A percentile compares a stretch with the other conserved stretches of the same genome.
phyloP scores from a whole-genome alignment of 306 rosid genomes.

The Coriaria nepalensis region DNA sequence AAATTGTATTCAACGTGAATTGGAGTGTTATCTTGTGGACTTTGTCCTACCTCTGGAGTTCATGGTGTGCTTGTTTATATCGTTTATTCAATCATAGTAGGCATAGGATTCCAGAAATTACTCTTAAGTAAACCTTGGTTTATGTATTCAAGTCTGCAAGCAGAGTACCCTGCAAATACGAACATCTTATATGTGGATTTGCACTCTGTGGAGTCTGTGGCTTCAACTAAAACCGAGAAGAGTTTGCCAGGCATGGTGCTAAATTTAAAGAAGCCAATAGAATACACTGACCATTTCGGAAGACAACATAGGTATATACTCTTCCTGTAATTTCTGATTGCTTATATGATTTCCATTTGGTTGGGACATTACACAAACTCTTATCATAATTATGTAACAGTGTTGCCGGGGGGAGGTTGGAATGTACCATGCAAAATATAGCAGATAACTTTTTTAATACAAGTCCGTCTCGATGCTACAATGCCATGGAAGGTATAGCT shows the following conservation, averaged over 20 bases:
- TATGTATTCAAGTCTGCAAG: slow-evolving; percentile 64
- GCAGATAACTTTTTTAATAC: slow-evolving; percentile 68
- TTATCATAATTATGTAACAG: slow-evolving; percentile 17
- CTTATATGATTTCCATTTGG: slow-evolving; percentile 1
- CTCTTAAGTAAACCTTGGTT: slow-evolving; percentile 26
- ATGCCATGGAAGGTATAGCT: slow-evolving; percentile 53
- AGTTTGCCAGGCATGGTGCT: slow-evolving; percentile 99
- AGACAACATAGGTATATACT: slow-evolving; percentile 39
- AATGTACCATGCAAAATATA: slow-evolving; percentile 97
- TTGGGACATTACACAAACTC: no score
- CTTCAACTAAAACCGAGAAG: slow-evolving; percentile 46
- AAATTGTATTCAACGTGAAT: no score
- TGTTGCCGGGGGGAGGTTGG: slow-evolving; percentile 80
- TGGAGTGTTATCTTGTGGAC: no score
- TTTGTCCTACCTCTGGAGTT: no score
- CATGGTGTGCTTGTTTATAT: background rate
- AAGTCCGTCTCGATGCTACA: slow-evolving; percentile 45
- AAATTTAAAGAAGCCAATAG: slow-evolving; percentile 57
- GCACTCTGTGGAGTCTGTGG: slow-evolving; percentile 66
- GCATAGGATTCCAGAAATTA: background rate
- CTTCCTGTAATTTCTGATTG: slow-evolving; percentile 5
- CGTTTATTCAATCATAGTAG: no score
- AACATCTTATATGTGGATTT: slow-evolving; percentile 85
- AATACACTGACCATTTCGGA: slow-evolving; percentile 63
- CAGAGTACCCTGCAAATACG: slow-evolving; percentile 85